Evolutionary conservation across 257 asterid species (phyloP), one percentile per base, ranked within the genome.

Genomic region (Lavandula angustifolia): DNA sequence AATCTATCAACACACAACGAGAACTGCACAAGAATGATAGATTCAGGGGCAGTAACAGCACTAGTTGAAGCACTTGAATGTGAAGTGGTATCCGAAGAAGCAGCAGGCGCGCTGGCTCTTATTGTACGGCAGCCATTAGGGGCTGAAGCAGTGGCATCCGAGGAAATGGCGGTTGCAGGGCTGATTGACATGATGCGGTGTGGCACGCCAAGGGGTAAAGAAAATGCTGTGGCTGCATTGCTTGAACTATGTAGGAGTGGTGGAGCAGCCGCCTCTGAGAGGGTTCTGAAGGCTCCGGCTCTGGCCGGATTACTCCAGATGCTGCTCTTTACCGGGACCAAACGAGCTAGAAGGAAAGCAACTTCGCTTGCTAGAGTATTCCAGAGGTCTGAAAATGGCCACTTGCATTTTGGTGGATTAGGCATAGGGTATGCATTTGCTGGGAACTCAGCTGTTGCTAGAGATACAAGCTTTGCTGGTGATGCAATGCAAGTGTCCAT

Each of bases 331-430:
- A 84, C 85, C 0, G 98, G 98, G 69, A 91, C 98, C 9, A 84
- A 83, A 67, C 85, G 96, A 1, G 95, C 98, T 1, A 78, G 94
- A 73, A 78, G 98, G 72, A 91, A 91, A 78, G 96, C 95, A 0
- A 95, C 96, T 4, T 86, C 95, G 0, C 92, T 91, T 58, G 95
- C 95, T 67, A 60, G 95, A 59, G 94, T 91, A 12, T 84, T 85
- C 73, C 96, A 84, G 68, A 82, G 95, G 77, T 73, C 86, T 17
- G 96, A 84, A 49, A 75, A 84, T 35, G 76, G 79, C 3, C 68
- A 81, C 0, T 52, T 86, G 63, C 94, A 80, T 67, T 80, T 66
- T 47, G 85, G 90, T 10, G 88, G 90, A 35, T 75, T 82, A 50
- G 85, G 88, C 16, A 75, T 81, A 17, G 90, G 95, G 55, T 87